phyloP scores from a whole-genome alignment of 352 stramenopile species.

The Phytopythium oedochilum region DNA sequence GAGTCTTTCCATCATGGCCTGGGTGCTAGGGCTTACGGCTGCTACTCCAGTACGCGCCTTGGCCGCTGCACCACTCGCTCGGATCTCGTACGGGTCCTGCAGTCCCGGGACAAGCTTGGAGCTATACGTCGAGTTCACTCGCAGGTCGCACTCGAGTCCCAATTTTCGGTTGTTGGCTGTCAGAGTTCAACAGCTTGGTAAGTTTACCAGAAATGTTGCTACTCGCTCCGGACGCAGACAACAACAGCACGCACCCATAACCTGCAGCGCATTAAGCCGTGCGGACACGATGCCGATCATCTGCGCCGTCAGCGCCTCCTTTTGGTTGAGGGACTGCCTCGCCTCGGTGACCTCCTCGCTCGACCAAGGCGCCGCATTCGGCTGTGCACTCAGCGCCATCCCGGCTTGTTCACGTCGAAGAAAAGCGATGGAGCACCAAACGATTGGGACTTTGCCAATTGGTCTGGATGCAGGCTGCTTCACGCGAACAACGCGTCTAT shows the following conservation, averaged over 20 bases:
- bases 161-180: constrained; percentile 60
- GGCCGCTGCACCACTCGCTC: constrained; percentile 15
- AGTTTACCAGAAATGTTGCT: not conserved
- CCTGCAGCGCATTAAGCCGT: constrained; percentile 58
- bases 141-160: constrained; percentile 70
- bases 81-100: constrained; percentile 64
- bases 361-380: not conserved
- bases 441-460: not conserved
- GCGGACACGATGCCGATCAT: constrained; percentile 81
- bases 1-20: constrained; percentile 72
- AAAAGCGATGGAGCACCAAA: not conserved
- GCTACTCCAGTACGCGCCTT: constrained; percentile 38
- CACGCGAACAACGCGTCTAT: too few relatives aligned
- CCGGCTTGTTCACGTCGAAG: not conserved
- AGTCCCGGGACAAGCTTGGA: constrained; percentile 61
- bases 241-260: constrained; percentile 38
- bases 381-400: not conserved
- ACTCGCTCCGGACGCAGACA: too few relatives aligned
- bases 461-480: too few relatives aligned
- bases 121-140: constrained; percentile 68
- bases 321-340: constrained; percentile 66
- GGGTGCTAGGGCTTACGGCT: constrained; percentile 45
- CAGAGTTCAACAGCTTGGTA: not conserved
- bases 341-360: constrained; percentile 14
- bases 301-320: constrained; percentile 69